Evolutionary conservation across 768 basidiomycete species (phyloP).

Genomic region (Sarcodon aspratus): DNA sequence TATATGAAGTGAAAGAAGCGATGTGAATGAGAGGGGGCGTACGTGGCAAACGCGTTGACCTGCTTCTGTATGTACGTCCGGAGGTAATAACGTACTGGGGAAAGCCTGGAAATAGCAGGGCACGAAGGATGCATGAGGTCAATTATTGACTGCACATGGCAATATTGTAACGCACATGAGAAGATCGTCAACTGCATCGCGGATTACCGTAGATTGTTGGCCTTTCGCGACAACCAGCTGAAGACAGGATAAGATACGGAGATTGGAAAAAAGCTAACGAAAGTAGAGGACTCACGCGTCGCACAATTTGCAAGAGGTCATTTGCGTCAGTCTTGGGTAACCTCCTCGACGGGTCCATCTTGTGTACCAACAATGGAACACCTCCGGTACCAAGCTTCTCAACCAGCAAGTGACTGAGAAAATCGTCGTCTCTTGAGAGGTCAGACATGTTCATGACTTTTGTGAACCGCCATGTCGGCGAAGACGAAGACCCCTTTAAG

Average conservation of each 20-base stretch:
- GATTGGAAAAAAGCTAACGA: conserved; percentile 15
- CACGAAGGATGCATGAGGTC: too few relatives aligned
- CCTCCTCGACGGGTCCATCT: conserved; percentile 72
- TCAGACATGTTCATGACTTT: conserved; percentile 89
- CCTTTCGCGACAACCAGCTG: conserved; percentile 53
- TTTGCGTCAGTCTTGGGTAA: conserved; percentile 66
- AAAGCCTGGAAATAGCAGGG: conserved; percentile 35
- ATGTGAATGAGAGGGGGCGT: conserved; percentile 28
- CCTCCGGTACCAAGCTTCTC: conserved; percentile 77
- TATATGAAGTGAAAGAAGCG: conserved; percentile 13
- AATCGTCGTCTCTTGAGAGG: conserved; percentile 85
- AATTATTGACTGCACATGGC: too few relatives aligned
- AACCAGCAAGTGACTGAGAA: conserved; percentile 79
- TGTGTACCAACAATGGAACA: conserved; percentile 80
- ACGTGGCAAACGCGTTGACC: conserved; percentile 89
- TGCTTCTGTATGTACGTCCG: conserved; percentile 70
- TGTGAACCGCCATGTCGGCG: conserved; percentile 55
- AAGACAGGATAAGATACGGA: conserved; percentile 8
- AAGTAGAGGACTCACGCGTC: conserved; percentile 48
- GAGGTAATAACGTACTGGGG: conserved; percentile 68
- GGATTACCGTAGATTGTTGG: conserved; percentile 44
- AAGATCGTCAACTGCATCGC: conserved; percentile 68
- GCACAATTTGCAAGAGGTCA: conserved; percentile 59
- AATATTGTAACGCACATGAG: conserved; percentile 43
- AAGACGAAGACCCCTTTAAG: neutral